Evolutionary conservation across 164 flowering plant genomes (phyloP), one percentile per base, ranked within the genome.

Genomic region (Stephania yunnanensis): DNA sequence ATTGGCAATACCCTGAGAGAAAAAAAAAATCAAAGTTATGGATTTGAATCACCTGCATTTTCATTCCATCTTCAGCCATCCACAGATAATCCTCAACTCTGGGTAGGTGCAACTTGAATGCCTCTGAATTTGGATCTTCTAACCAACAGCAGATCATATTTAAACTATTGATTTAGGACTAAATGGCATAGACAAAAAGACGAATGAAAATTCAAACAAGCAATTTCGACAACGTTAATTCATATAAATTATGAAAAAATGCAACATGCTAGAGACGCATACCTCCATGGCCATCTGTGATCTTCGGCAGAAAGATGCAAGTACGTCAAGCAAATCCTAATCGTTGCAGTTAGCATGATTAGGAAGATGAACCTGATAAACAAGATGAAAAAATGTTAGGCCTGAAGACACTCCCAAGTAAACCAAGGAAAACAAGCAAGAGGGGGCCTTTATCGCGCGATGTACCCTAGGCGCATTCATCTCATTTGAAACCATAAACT

Each of bases 281-380:
- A 92, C 98, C 97, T 90, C 98, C 98, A 94, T 93, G 93, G 87
- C 98, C 98, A 94, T 80, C 86, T 73, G 74, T 86, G 89, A 78
- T 92, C 95, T 83, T 92, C 98, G 31, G 69, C 83, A 45, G 91
- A 84, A 45, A 94, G 95, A 84, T 91, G 95, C 81, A 92, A 81
- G 77, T 86, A 92, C 36, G 95, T 90, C 86, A 94, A 78, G 50
- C 85, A 87, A 70, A 91, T 74, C 73, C 90, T 90, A 69, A 94
- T 20, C 22, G 89, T 77, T 44, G 82, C 85, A 71, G 90, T 89
- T 58, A 91, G 76, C 15, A 89, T 2, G 74, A 91, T 64, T 58
- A 92, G 89, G 79, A 89, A 76, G 69, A 88, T 42, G 75, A 94
- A 91, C 20, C 81, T 80, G 74, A 90, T 22, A 70, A 89, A 84